These are phyloP conservation scores for Gaeumannomyces tritici DNA, from an alignment of 2,329 filamentous ascomycete species.

Conservation along the genomic window DNA sequence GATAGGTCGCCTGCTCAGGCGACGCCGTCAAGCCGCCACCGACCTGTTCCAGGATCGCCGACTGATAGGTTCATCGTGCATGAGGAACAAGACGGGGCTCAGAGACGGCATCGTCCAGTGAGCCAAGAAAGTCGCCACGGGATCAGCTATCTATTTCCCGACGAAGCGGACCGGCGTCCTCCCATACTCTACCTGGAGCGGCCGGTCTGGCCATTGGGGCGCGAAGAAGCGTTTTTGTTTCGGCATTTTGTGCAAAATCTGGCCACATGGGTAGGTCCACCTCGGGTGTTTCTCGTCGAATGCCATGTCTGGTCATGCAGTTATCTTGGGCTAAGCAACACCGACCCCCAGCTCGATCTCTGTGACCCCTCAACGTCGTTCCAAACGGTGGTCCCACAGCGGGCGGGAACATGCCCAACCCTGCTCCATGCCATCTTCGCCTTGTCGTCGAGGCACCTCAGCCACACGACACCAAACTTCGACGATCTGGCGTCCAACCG, in stretches of 20 bases:
- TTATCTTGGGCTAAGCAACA: background rate
- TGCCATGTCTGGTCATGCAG: background rate
- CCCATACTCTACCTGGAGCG: slow-evolving; percentile 13
- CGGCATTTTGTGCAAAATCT: slow-evolving; percentile 22
- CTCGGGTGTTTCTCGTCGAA: background rate
- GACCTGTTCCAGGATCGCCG: slow-evolving; percentile 12
- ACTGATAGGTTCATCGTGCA: slow-evolving; percentile 19
- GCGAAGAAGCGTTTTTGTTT: slow-evolving; percentile 18
- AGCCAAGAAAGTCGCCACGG: background rate
- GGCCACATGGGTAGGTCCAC: slow-evolving; percentile 20
- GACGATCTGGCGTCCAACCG: slow-evolving; percentile 38
- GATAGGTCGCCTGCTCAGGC: background rate
- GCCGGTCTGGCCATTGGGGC: slow-evolving; percentile 17
- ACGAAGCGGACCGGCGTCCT: background rate
- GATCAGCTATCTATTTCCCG: background rate
- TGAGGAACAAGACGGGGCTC: slow-evolving; percentile 9
- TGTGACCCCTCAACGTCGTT: slow-evolving; percentile 37
- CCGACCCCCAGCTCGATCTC: slow-evolving; percentile 25
- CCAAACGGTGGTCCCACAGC: slow-evolving; percentile 40
- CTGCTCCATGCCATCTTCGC: slow-evolving; percentile 49
- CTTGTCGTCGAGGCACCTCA: slow-evolving; percentile 44
- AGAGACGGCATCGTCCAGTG: background rate
- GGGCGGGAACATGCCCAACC: slow-evolving; percentile 38
- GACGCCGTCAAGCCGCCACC: background rate
- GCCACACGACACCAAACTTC: slow-evolving; percentile 31